A percentile compares a stretch with the other conserved stretches of the same genome.
phyloP scores from a whole-genome alignment of 139 green algal species.

The Deuterostichococcus epilithicus region DNA sequence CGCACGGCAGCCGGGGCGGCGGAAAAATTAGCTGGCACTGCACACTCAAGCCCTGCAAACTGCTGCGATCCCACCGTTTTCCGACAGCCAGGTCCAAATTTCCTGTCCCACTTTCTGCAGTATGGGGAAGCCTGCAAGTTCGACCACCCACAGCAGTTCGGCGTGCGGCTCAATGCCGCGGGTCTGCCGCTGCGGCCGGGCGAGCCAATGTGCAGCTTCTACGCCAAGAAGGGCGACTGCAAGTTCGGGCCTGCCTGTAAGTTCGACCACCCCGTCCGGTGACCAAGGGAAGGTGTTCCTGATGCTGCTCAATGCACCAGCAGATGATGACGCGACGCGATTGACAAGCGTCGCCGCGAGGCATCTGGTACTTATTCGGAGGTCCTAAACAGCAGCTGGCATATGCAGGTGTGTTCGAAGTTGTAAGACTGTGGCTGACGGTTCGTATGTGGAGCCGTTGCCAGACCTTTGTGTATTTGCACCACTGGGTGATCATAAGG shows the following conservation, averaged over 20 bases:
- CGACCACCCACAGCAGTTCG: constrained; percentile 75
- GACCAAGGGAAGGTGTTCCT: no score
- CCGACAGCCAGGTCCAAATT: neutral
- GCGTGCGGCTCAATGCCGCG: constrained; percentile 53
- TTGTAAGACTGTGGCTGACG: no score
- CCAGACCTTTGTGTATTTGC: no score
- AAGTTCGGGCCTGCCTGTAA: constrained; percentile 90
- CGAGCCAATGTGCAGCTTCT: constrained; percentile 79
- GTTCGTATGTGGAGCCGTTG: no score
- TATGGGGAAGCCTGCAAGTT: constrained; percentile 82
- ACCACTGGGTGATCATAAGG: no score
- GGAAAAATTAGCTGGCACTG: neutral
- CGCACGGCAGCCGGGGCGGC: no score
- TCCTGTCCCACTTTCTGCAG: constrained; percentile 21
- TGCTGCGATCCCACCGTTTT: constrained; percentile 44
- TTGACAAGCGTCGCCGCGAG: no score
- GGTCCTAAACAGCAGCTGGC: no score
- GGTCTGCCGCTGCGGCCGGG: constrained; percentile 65
- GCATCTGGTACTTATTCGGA: no score
- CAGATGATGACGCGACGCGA: no score
- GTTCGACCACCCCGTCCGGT: constrained; percentile 89
- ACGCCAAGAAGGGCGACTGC: constrained; percentile 76
- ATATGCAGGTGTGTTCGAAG: no score
- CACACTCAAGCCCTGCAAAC: constrained; percentile 24
- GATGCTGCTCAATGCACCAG: no score